Base-by-base conservation (phyloP, 2,329 filamentous ascomycete genomes). In the Xylaria sp. region DNA sequence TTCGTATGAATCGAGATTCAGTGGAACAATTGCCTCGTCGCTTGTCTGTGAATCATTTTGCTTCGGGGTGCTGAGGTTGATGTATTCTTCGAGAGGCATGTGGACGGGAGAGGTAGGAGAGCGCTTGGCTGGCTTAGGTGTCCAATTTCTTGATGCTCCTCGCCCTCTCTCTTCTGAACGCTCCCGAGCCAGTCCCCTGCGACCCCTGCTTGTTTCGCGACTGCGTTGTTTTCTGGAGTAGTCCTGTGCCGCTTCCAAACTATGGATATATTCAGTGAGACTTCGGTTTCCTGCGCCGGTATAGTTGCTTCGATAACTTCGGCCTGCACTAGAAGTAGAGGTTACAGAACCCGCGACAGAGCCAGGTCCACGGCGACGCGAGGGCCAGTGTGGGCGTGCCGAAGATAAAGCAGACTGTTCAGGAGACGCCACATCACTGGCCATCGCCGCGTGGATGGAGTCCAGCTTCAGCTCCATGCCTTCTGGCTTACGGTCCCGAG, bases 41-140 rank as follows among this genome's bases (percentile, higher is more conserved):
- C 65, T 65, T 16, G 64, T 50, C 19, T 68, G 66, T 10, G 61
- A 54, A 19, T 72, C 67, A 23, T 67, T 63, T 47, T 74, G 68
- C 34, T 69, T 75, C 0, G 79, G 77, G 0, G 78, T 83, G 63
- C 81, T 83, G 54, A 88, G 74, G 66, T 83, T 87, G 69, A 85
- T 84, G 61, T 90, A 72, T 68, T 97, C 92, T 67, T 96, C 91
- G 0, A 92, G 92, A 2, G 92, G 96, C 92, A 97, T 97, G 2
- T 92, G 91, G 1, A 96, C 83, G 0, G 93, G 93, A 0, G 93
- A 97, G 1, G 91, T 95, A 0, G 93, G 93, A 1, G 93, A 97
- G 19, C 90, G 83, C 75, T 96, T 96, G 10, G 86, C 84, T 16
- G 89, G 84, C 69, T 86, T 88, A 63, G 88, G 76, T 59, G 80